Conservation (phyloP, 768 basidiomycete species). For the Phaeotremella skinneri region DNA sequence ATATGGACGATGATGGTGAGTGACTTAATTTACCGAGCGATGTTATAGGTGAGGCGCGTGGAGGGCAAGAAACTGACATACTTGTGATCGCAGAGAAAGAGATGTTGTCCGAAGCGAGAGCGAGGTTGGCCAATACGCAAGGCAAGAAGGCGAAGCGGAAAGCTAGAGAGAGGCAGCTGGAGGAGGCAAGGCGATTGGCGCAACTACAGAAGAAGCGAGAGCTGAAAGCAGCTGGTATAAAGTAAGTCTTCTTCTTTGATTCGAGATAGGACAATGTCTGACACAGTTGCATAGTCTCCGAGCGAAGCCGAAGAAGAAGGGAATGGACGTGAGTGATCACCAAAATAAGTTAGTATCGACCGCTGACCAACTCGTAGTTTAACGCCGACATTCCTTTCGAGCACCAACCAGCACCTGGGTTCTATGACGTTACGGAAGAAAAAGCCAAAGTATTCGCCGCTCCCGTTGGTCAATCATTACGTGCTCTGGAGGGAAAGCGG, state of each 20-base stretch:
- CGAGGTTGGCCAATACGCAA: constrained; percentile 96
- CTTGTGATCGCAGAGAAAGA: constrained; percentile 73
- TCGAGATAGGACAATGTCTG: not conserved
- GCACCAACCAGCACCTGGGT: constrained; percentile 90
- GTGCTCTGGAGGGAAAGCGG: constrained; percentile 92
- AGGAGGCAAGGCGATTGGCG: constrained; percentile 90
- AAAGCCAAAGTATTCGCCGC: constrained; percentile 80
- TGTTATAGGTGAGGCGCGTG: not conserved
- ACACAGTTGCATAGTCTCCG: constrained; percentile 64
- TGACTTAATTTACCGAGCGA: constrained; percentile 10
- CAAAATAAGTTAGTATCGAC: not conserved
- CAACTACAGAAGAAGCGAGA: constrained; percentile 97
- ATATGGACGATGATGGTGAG: constrained; percentile 98
- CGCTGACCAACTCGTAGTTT: constrained; percentile 60
- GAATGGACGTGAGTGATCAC: constrained; percentile 80
- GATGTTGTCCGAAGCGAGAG: constrained; percentile 98
- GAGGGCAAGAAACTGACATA: not conserved
- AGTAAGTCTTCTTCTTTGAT: constrained; percentile 58
- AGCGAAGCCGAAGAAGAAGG: constrained; percentile 89
- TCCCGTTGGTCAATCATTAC: constrained; percentile 81
- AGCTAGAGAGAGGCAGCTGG: constrained; percentile 92
- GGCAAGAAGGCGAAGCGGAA: constrained; percentile 99
- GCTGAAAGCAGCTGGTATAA: constrained; percentile 95
- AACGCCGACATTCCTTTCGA: constrained; percentile 99
- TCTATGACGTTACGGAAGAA: constrained; percentile 95